phyloP scores from a whole-genome alignment of 2,329 filamentous ascomycete genomes.

The Fusarium avenaceum region DNA sequence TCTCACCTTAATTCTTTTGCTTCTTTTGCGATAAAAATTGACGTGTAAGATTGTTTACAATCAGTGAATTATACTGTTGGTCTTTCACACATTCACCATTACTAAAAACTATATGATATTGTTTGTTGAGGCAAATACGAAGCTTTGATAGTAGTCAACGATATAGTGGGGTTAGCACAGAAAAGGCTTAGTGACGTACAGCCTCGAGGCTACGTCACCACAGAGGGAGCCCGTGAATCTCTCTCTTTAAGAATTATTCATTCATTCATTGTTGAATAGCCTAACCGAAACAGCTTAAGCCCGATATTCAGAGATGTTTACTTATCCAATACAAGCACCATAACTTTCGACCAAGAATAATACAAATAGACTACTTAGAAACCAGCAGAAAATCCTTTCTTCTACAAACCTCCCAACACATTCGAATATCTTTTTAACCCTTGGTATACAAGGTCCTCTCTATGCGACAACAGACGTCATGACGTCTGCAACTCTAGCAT shows the following conservation, averaged over 20 bases:
- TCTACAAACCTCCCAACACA: not conserved
- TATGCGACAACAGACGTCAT: slow-evolving; percentile 41
- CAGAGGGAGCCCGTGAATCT: slow-evolving; percentile 6
- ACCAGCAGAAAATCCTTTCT: not conserved
- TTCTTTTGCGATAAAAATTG: not conserved
- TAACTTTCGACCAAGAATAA: not conserved
- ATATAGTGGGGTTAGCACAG: slow-evolving; percentile 10
- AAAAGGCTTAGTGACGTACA: slow-evolving; percentile 29
- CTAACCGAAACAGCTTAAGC: not conserved
- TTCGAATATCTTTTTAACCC: not conserved
- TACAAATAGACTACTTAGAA: not conserved
- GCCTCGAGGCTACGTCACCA: slow-evolving; percentile 36
- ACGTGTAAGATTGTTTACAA: not conserved
- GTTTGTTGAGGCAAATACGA: slow-evolving; percentile 1
- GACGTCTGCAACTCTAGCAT: slow-evolving; percentile 48
- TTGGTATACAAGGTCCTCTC: slow-evolving; percentile 1
- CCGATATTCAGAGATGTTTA: not conserved
- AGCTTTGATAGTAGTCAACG: not conserved
- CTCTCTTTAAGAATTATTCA: not conserved
- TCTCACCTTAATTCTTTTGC: not conserved
- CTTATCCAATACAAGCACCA: not conserved
- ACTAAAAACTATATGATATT: no score
- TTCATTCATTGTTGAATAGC: slow-evolving; percentile 10
- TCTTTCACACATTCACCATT: no score
- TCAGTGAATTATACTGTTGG: no score